Evolutionary conservation across 257 asterid species (phyloP).

Genomic region (Ballota nigra): DNA sequence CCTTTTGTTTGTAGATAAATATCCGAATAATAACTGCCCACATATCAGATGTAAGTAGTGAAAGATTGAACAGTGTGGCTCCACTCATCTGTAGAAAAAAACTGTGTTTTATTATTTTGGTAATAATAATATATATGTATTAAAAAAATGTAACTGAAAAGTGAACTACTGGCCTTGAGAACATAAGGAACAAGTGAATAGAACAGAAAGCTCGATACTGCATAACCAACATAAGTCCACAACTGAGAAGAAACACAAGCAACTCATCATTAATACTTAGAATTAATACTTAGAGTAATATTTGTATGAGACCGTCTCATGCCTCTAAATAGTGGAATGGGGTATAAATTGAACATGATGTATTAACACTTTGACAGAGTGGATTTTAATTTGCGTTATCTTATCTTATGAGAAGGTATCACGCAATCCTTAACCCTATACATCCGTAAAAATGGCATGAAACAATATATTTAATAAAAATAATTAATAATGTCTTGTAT

Average conservation of each 20-base stretch:
- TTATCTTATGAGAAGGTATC: too few species aligned
- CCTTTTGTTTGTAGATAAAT: slow-evolving; percentile 74
- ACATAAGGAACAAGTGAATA: slow-evolving; percentile 35
- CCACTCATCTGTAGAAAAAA: slow-evolving; percentile 57
- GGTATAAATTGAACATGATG: too few species aligned
- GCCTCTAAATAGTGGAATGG: too few species aligned
- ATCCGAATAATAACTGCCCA: slow-evolving; percentile 72
- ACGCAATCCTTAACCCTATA: too few species aligned
- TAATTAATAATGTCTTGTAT: too few species aligned
- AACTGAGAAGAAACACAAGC: slow-evolving; percentile 32
- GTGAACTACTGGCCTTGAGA: slow-evolving; percentile 24
- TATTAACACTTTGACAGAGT: too few species aligned
- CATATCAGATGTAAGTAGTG: slow-evolving; percentile 77
- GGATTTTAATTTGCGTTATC: too few species aligned
- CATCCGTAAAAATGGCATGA: too few species aligned
- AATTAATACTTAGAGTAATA: too few species aligned
- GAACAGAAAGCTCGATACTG: slow-evolving; percentile 52
- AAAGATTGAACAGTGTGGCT: slow-evolving; percentile 71
- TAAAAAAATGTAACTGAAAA: neutral
- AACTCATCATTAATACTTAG: neutral
- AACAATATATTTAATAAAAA: too few species aligned
- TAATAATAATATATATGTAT: neutral
- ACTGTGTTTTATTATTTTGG: neutral
- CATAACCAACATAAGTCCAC: slow-evolving; percentile 41
- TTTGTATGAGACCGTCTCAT: too few species aligned